Conservation (phyloP, 1,284 basidiomycete genomes). For the Pascua guehoae region DNA sequence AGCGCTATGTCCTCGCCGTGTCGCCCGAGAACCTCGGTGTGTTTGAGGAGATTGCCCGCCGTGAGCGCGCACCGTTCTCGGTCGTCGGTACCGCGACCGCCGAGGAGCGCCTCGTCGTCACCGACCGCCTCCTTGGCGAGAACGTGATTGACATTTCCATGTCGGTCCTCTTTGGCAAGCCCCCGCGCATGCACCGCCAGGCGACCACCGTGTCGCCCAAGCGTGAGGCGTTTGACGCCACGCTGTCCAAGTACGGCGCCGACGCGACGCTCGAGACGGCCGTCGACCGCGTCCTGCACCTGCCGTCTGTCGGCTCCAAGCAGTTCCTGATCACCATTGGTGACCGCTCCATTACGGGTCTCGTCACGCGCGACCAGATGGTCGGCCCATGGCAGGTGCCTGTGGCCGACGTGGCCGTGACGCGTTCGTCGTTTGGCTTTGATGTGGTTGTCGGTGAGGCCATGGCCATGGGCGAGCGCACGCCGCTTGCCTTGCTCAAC, state of each 20-base stretch:
- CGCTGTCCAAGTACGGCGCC: slow-evolving; percentile 63
- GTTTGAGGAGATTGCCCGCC: slow-evolving; percentile 75
- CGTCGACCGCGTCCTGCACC: slow-evolving; percentile 74
- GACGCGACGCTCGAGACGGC: slow-evolving; percentile 57
- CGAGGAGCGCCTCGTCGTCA: slow-evolving; percentile 80
- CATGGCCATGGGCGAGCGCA: slow-evolving; percentile 97
- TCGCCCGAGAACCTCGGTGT: slow-evolving; percentile 55
- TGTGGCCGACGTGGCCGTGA: slow-evolving; percentile 95
- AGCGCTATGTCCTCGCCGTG: slow-evolving; percentile 92
- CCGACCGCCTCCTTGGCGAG: slow-evolving; percentile 73
- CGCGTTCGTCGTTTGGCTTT: slow-evolving; percentile 90
- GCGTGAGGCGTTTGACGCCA: slow-evolving; percentile 66
- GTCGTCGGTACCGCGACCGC: slow-evolving; percentile 82
- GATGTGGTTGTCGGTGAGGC: slow-evolving; percentile 80
- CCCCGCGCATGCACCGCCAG: slow-evolving; percentile 82
- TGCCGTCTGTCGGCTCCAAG: slow-evolving; percentile 92
- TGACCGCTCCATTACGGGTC: slow-evolving; percentile 88
- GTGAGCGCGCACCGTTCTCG: slow-evolving; percentile 85
- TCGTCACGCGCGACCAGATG: slow-evolving; percentile 97
- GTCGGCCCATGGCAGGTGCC: slow-evolving; percentile 98
- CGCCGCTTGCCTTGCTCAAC: slow-evolving; percentile 81
- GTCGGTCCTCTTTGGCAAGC: slow-evolving; percentile 94
- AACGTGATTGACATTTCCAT: slow-evolving; percentile 87
- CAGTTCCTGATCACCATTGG: slow-evolving; percentile 98
- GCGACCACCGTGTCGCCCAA: slow-evolving; percentile 59